Percentiles rank a stretch among this genome's conserved stretches.
These are phyloP conservation scores for Sequoiadendron giganteum DNA, from an alignment of 75 land plant species.

Conservation along the genomic window DNA sequence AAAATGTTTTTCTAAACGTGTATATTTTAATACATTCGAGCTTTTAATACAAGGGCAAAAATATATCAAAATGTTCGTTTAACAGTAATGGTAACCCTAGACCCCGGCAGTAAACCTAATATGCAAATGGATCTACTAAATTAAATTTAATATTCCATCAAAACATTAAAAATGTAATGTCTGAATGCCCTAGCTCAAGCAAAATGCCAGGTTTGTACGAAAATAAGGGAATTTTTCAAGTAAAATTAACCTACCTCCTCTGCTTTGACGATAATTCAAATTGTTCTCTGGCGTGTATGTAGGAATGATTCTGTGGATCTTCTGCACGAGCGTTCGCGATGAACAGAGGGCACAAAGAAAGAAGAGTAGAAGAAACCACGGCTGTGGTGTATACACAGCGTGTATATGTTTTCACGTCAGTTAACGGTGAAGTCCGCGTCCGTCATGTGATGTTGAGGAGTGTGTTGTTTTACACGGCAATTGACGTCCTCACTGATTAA, in stretches of 20 bases:
- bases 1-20: neutral
- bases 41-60: neutral
- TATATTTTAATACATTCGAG: neutral
- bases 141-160: neutral
- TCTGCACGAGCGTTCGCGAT: neutral
- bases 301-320: neutral
- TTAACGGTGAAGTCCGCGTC: neutral
- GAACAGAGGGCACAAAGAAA: neutral
- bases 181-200: neutral
- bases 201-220: neutral
- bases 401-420: slow-evolving; percentile 1
- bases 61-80: neutral
- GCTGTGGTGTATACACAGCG: neutral
- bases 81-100: neutral
- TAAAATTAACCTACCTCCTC: neutral
- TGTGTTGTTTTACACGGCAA: neutral
- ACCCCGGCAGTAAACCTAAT: neutral
- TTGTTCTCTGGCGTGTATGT: neutral
- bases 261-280: neutral
- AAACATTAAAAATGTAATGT: neutral
- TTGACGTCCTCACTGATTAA: neutral
- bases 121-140: neutral
- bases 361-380: neutral
- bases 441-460: neutral
- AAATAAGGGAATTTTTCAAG: neutral